Evolutionary conservation across 148 eudicot genomes (phyloP).

Genomic region (Beta vulgaris): DNA sequence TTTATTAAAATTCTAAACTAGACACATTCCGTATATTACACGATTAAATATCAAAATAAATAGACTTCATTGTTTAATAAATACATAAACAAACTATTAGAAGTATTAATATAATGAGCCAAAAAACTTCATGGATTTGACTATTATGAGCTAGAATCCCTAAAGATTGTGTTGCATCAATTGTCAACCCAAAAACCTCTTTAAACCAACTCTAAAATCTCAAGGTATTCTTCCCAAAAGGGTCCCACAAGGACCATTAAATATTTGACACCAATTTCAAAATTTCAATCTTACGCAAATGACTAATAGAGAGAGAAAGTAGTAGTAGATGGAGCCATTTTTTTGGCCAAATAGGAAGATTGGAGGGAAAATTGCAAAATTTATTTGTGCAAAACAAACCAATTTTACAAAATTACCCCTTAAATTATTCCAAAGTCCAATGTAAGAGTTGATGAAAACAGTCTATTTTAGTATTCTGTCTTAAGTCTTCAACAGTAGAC

Average conservation of each 20-base stretch:
- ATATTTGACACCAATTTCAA: constrained; percentile 17
- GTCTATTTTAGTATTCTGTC: background rate
- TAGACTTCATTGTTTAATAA: no score
- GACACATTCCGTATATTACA: no score
- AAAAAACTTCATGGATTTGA: background rate
- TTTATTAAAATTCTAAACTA: no score
- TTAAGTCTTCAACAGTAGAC: background rate
- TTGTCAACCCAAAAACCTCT: constrained; percentile 6
- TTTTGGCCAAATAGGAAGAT: constrained; percentile 10
- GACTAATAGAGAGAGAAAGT: background rate
- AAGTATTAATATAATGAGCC: background rate
- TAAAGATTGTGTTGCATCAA: background rate
- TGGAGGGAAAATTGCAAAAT: constrained; percentile 34
- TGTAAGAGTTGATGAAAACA: background rate
- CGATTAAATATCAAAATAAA: no score
- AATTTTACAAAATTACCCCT: constrained; percentile 26
- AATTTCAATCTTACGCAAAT: background rate
- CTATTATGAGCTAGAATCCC: background rate
- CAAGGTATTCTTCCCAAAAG: background rate
- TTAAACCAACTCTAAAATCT: background rate
- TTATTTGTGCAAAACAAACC: background rate
- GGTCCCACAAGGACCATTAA: constrained; percentile 17
- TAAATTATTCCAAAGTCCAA: background rate
- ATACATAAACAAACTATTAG: background rate
- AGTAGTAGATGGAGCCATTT: constrained; percentile 26